Conservation (phyloP, 2,329 filamentous ascomycete genomes). For the Colletotrichum sp. region DNA sequence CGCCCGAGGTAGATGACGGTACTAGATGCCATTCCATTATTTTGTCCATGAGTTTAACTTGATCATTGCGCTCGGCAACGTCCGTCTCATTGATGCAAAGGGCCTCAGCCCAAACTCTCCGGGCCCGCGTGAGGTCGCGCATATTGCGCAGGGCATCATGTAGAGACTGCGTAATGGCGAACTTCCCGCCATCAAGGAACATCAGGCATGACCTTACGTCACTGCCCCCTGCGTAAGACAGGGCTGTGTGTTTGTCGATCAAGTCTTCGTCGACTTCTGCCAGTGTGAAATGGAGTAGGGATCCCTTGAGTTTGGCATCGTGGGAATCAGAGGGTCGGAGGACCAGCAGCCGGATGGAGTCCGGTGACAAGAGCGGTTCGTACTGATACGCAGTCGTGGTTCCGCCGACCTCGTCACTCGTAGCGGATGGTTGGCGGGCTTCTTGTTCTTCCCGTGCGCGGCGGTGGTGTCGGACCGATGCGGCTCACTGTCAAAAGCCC, state of each 20-base stretch:
- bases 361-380: background rate
- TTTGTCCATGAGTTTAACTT: slow-evolving; percentile 32
- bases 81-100: slow-evolving; percentile 35
- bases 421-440: background rate
- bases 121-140: slow-evolving; percentile 35
- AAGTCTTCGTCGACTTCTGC: background rate
- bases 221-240: slow-evolving; percentile 30
- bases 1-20: slow-evolving; percentile 7
- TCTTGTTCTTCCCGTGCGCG: background rate
- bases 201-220: slow-evolving; percentile 18
- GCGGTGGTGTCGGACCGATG: background rate
- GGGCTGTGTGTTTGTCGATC: slow-evolving; percentile 17
- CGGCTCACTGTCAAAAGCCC: background rate
- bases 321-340: background rate
- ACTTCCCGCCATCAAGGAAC: slow-evolving; percentile 8
- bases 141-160: slow-evolving; percentile 40
- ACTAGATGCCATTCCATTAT: slow-evolving; percentile 26
- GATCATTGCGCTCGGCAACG: slow-evolving; percentile 26
- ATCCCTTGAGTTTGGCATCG: slow-evolving; percentile 5
- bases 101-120: slow-evolving; percentile 33
- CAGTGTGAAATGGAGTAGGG: slow-evolving; percentile 5
- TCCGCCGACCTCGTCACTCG: background rate
- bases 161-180: background rate
- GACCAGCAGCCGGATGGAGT: background rate
- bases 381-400: slow-evolving; percentile 4